These are phyloP conservation scores for Pleurozium schreberi DNA, from an alignment of 225 moss, liverwort and hornwort species.

Conservation along the genomic window DNA sequence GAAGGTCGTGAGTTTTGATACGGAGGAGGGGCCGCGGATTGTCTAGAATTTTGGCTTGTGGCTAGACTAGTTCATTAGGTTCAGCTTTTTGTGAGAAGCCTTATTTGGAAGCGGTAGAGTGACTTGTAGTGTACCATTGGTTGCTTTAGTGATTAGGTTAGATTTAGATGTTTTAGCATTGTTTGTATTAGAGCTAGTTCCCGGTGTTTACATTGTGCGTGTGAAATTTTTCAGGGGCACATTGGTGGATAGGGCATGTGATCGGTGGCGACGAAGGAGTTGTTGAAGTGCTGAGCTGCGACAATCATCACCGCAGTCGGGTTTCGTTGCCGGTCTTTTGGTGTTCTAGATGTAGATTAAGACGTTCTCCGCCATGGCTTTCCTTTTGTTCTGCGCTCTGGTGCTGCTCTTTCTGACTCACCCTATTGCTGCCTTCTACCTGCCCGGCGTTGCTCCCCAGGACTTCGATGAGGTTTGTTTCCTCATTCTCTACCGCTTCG, in stretches of 20 bases:
- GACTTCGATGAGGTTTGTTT: conserved; percentile 52
- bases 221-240: neutral
- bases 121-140: neutral
- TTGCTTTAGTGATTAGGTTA: neutral
- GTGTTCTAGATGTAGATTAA: conserved; percentile 11
- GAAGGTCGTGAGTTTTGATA: neutral
- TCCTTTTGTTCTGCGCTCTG: conserved; percentile 4
- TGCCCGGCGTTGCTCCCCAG: conserved; percentile 78
- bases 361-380: conserved; percentile 25
- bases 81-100: neutral
- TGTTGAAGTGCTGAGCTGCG: neutral
- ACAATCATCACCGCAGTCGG: neutral
- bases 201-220: neutral
- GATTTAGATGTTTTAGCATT: neutral
- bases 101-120: neutral
- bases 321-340: neutral
- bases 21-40: neutral
- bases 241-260: neutral
- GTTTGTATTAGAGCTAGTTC: neutral
- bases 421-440: conserved; percentile 49
- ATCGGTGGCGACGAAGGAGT: neutral
- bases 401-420: conserved; percentile 20
- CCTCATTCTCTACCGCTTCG: neutral
- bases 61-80: neutral
- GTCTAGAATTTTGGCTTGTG: neutral